These are phyloP conservation scores for Pochonia chlamydosporia DNA, from an alignment of 2,329 filamentous ascomycete species.

Conservation along the genomic window DNA sequence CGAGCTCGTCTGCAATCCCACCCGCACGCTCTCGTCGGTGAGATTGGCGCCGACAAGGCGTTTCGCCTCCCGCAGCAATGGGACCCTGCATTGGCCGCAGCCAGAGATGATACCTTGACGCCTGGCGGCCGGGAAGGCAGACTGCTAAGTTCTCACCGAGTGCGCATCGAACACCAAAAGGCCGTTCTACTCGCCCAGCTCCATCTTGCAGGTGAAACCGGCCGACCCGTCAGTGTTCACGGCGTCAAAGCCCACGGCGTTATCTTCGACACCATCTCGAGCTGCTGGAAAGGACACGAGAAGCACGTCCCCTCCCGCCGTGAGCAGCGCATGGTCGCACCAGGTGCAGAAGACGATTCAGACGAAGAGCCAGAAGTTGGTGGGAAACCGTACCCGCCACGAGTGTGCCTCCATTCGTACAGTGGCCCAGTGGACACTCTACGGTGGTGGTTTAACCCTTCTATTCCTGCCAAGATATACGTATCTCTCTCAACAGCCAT, in stretches of 20 bases:
- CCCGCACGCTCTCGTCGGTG: constrained; percentile 64
- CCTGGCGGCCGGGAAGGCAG: constrained; percentile 67
- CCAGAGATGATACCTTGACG: constrained; percentile 41
- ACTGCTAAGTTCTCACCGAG: constrained; percentile 60
- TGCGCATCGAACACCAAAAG: constrained; percentile 64
- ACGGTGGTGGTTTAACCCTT: constrained; percentile 68
- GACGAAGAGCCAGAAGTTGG: constrained; percentile 26
- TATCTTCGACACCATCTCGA: constrained; percentile 58
- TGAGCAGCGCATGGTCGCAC: constrained; percentile 45
- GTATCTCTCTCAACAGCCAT: constrained; percentile 85
- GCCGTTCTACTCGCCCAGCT: constrained; percentile 62
- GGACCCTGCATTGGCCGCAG: constrained; percentile 28
- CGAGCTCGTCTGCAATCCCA: constrained; percentile 47
- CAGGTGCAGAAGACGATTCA: constrained; percentile 34
- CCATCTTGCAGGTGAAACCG: constrained; percentile 61
- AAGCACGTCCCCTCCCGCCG: constrained; percentile 53
- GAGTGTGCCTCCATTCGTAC: constrained; percentile 92
- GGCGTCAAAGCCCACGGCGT: constrained; percentile 72
- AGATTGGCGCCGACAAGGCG: constrained; percentile 71
- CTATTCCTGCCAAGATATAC: constrained; percentile 71
- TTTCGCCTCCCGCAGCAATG: constrained; percentile 65
- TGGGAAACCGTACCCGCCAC: constrained; percentile 67
- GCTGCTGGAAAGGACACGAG: constrained; percentile 67
- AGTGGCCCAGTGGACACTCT: constrained; percentile 71
- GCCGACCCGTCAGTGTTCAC: constrained; percentile 62